phyloP scores from a whole-genome alignment of 805 yeast genomes.

The Saitoella complicata region DNA sequence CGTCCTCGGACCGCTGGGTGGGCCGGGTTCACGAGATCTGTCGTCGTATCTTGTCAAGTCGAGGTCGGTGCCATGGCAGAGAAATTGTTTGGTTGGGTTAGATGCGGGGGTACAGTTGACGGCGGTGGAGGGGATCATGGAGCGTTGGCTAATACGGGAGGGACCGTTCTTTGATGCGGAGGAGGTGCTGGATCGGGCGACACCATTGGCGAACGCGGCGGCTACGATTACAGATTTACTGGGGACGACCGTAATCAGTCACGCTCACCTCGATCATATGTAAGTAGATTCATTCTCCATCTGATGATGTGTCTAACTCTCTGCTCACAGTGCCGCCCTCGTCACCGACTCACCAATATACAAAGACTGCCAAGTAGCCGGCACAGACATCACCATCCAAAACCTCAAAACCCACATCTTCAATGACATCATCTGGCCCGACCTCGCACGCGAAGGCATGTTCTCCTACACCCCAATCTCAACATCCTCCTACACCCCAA shows the following conservation, averaged over 20 bases:
- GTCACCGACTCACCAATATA: neutral
- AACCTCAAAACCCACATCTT: constrained; percentile 42
- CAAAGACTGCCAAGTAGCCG: neutral
- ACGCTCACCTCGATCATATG: neutral
- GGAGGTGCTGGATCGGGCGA: too few relatives aligned
- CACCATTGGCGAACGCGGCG: too few relatives aligned
- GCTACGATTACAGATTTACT: too few relatives aligned
- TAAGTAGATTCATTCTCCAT: neutral
- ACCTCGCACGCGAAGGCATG: constrained; percentile 27
- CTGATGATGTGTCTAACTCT: neutral
- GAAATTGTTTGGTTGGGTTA: constrained; percentile 35
- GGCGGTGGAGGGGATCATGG: constrained; percentile 28
- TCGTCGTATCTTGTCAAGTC: constrained; percentile 58
- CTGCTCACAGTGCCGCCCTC: constrained; percentile 2
- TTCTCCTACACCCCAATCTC: constrained; percentile 9
- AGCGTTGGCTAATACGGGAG: constrained; percentile 14
- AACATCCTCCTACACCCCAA: constrained; percentile 2
- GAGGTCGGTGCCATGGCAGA: constrained; percentile 25
- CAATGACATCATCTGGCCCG: constrained; percentile 73
- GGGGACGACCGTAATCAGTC: neutral
- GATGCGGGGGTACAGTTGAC: constrained; percentile 72
- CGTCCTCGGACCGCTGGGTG: too few relatives aligned
- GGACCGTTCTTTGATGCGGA: neutral
- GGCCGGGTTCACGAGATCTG: constrained; percentile 13
- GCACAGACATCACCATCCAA: constrained; percentile 27